phyloP scores from a whole-genome alignment of 2,329 filamentous ascomycete genomes.

The Paradendryphiella salina region DNA sequence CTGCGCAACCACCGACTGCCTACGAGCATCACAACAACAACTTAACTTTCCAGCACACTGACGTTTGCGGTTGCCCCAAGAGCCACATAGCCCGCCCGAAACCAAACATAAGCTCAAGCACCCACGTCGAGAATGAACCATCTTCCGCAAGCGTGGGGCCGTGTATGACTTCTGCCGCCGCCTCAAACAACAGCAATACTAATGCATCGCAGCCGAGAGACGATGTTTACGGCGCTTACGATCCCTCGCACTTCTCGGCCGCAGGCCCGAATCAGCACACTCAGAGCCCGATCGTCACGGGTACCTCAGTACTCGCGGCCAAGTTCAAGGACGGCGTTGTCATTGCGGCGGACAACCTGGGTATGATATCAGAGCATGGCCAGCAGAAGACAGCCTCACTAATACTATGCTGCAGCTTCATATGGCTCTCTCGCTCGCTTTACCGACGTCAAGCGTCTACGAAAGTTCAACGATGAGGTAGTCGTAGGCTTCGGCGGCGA shows the following conservation, averaged over 20 bases:
- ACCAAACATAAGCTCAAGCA: slow-evolving; percentile 2
- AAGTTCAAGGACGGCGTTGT: slow-evolving; percentile 97
- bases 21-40: slow-evolving; percentile 27
- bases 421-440: slow-evolving; percentile 96
- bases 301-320: slow-evolving; percentile 90
- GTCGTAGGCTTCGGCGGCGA: slow-evolving; percentile 95
- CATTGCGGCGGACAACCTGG: slow-evolving; percentile 94
- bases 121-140: slow-evolving; percentile 60
- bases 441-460: slow-evolving; percentile 93
- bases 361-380: slow-evolving; percentile 56
- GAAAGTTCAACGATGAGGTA: slow-evolving; percentile 79
- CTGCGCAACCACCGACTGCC: slow-evolving; percentile 38
- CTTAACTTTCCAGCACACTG: slow-evolving; percentile 24
- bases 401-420: slow-evolving; percentile 64
- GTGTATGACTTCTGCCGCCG: slow-evolving; percentile 52
- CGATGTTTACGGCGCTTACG: slow-evolving; percentile 94
- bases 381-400: slow-evolving; percentile 12
- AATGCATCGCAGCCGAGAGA: slow-evolving; percentile 75
- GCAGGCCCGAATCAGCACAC: slow-evolving; percentile 75
- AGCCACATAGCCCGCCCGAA: not conserved
- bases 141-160: slow-evolving; percentile 67
- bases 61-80: slow-evolving; percentile 5
- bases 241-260: slow-evolving; percentile 78
- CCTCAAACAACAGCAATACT: slow-evolving; percentile 23
- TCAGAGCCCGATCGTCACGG: slow-evolving; percentile 90